These are phyloP conservation scores for Aspergillus felis DNA, from an alignment of 2,329 filamentous ascomycete species.

Conservation along the genomic window DNA sequence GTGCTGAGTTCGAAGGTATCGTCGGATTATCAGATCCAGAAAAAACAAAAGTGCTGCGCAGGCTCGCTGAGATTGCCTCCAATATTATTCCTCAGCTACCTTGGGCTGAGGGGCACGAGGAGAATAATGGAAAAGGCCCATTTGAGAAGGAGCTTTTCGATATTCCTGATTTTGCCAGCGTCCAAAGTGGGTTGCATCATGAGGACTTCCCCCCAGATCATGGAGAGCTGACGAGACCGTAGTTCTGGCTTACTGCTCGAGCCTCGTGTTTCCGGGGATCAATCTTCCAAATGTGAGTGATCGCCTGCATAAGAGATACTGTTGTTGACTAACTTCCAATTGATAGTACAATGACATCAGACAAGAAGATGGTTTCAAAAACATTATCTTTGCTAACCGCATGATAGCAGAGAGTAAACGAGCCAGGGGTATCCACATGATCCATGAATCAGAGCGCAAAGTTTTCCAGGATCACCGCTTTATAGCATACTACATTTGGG, in stretches of 20 bases:
- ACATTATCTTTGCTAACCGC: slow-evolving; percentile 64
- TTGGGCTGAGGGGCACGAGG: slow-evolving; percentile 18
- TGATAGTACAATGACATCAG: slow-evolving; percentile 66
- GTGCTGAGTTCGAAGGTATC: slow-evolving; percentile 53
- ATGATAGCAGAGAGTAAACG: slow-evolving; percentile 14
- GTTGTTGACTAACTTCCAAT: not conserved
- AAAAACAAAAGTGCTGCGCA: slow-evolving; percentile 17
- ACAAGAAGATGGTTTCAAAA: slow-evolving; percentile 84
- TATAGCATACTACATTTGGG: slow-evolving; percentile 28
- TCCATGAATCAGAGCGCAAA: slow-evolving; percentile 6
- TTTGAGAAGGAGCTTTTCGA: slow-evolving; percentile 21
- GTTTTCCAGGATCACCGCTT: slow-evolving; percentile 10
- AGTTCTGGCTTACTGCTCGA: slow-evolving; percentile 45
- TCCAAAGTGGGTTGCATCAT: slow-evolving; percentile 6
- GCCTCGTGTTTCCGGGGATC: slow-evolving; percentile 42
- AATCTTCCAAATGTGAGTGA: slow-evolving; percentile 49
- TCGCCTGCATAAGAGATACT: not conserved
- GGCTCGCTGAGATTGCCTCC: slow-evolving; percentile 7
- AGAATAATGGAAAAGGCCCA: slow-evolving; percentile 37
- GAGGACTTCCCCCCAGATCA: not conserved
- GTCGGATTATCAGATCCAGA: slow-evolving; percentile 23
- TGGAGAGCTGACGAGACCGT: not conserved
- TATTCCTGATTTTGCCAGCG: slow-evolving; percentile 16
- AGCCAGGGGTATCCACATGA: slow-evolving; percentile 11
- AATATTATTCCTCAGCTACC: slow-evolving; percentile 19